Conservation (phyloP, 2,329 filamentous ascomycete genomes). For the Trichoderma atroviride region DNA sequence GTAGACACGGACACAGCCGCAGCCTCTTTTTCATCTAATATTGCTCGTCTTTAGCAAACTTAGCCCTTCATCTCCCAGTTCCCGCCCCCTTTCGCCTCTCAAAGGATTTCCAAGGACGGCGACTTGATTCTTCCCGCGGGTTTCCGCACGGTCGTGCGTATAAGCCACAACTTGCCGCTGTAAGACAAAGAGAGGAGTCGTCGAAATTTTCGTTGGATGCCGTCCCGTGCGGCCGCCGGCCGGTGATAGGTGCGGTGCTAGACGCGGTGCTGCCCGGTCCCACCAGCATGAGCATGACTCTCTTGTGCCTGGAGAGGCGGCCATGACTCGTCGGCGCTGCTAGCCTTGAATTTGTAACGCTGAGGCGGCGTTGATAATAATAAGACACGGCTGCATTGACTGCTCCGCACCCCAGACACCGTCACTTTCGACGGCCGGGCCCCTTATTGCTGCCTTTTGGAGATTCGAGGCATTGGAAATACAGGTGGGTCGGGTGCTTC, state of each 20-base stretch:
- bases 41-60: neutral
- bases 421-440: neutral
- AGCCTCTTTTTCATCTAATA: neutral
- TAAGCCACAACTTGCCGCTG: neutral
- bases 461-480: slow-evolving; percentile 5
- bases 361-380: neutral
- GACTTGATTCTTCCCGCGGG: neutral
- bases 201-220: slow-evolving; percentile 15
- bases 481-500: neutral
- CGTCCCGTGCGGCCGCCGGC: slow-evolving; percentile 21
- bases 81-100: neutral
- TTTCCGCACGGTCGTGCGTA: neutral
- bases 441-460: slow-evolving; percentile 12
- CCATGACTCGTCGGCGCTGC: slow-evolving; percentile 17
- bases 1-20: neutral
- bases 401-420: slow-evolving; percentile 4
- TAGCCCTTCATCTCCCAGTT: neutral
- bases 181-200: neutral
- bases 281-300: slow-evolving; percentile 21
- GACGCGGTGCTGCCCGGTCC: slow-evolving; percentile 14
- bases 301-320: neutral
- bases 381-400: neutral
- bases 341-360: slow-evolving; percentile 1
- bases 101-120: neutral
- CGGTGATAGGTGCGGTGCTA: slow-evolving; percentile 22